Base-by-base conservation (phyloP, 371 early-diverging fungal species). In the Syncephalastrum monosporum region DNA sequence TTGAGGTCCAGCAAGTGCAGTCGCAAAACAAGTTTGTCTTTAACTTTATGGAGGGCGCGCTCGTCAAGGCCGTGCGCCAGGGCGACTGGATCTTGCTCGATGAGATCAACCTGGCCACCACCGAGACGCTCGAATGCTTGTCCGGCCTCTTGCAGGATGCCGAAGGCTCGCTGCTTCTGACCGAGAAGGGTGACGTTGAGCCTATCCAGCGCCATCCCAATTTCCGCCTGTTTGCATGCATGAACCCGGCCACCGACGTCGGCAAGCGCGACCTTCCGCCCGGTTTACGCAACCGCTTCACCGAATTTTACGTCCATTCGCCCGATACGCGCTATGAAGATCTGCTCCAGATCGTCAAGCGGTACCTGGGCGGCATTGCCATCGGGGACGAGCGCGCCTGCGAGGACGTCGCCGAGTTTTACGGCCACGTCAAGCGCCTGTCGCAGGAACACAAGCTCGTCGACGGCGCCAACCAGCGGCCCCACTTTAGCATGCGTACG, bases 171-270 rank as follows among this genome's bases (percentile, higher is more conserved):
- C 68, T 96, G 38, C 70, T 94, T 7, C 74, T 97, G 59, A 85
- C 93, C 3, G 99, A 97, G 68, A 87, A 93, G 42, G 99, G 98
- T 45, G 97, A 96, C 67, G 86, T 85, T 14, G 84, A 87, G 55
- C 91, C 91, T 17, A 83, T 98, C 17, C 73, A 79, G 41, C 83
- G 99, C 38, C 99, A 99, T 75, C 90, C 91, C 23, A 90, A 93
- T 55, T 99, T 99, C 83, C 85, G 97, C 10, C 76, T 99, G 5
- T 99, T 99, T 75, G 98, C 96, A 1, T 99, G 99, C 75, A 99
- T 99, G 99, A 99, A 99, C 77, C 99, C 99, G 16, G 92, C 96
- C n/a, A 98, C 92, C 10, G 97, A 98, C 77, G 95, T 96, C 1
- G 99, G 99, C 48, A 99, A 99, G 74, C 91, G 95, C 46, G 92